These are phyloP conservation scores for Noccaea caerulescens DNA, from an alignment of 345 rosid species.

Conservation along the genomic window DNA sequence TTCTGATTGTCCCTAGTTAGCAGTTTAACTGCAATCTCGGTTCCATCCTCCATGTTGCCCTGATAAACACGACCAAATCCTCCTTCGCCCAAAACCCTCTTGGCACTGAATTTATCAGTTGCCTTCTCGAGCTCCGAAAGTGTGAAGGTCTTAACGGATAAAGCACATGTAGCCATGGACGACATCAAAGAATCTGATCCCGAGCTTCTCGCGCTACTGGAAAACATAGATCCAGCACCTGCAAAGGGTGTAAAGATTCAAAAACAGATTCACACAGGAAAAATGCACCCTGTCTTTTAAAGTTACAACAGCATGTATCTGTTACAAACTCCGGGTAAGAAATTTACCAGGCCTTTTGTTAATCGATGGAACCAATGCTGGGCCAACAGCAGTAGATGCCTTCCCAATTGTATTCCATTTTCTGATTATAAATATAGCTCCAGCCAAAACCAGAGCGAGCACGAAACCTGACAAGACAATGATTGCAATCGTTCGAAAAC, in stretches of 20 bases:
- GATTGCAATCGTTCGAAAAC: constrained; percentile 66
- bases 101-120: constrained; percentile 86
- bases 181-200: constrained; percentile 71
- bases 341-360: constrained; percentile 86
- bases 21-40: constrained; percentile 89
- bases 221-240: constrained; percentile 68
- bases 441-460: constrained; percentile 70
- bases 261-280: constrained; percentile 24
- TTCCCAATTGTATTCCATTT: constrained; percentile 83
- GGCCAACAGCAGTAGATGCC: constrained; percentile 90
- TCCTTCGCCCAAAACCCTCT: constrained; percentile 91
- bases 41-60: constrained; percentile 80
- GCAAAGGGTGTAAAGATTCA: constrained; percentile 30
- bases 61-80: constrained; percentile 96
- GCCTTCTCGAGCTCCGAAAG: constrained; percentile 82
- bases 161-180: constrained; percentile 79
- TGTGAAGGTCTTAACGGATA: constrained; percentile 78
- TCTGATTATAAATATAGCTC: constrained; percentile 62
- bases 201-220: constrained; percentile 82
- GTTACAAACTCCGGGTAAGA: constrained; percentile 27
- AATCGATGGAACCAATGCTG: constrained; percentile 63
- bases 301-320: constrained; percentile 7
- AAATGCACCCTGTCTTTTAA: constrained; percentile 11
- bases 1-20: constrained; percentile 86
- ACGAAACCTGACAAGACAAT: constrained; percentile 84